phyloP scores from a whole-genome alignment of 176 grass and related monocot species.

The Musa beccarii region DNA sequence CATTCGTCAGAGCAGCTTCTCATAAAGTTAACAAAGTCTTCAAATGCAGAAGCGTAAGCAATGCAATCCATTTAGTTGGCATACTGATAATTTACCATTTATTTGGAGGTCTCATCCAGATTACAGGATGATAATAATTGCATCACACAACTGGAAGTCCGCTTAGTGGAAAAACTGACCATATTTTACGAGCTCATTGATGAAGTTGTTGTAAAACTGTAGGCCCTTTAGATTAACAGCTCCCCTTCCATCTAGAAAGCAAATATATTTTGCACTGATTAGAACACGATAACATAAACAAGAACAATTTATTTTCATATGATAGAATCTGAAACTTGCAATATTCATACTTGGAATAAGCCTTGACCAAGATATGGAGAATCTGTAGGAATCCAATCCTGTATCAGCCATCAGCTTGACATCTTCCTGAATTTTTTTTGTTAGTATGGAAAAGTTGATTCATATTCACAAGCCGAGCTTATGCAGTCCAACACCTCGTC shows the following conservation, averaged over 20 bases:
- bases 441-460: neutral
- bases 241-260: constrained; percentile 9
- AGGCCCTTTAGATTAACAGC: constrained; percentile 14
- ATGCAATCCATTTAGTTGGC: neutral
- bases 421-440: constrained; percentile 37
- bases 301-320: no score
- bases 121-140: neutral
- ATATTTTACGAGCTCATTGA: constrained; percentile 3
- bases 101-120: neutral
- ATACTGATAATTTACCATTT: neutral
- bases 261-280: neutral
- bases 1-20: no score
- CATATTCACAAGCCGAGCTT: neutral
- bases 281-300: no score
- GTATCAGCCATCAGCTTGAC: constrained; percentile 45
- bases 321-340: neutral
- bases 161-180: neutral
- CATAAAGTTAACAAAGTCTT: no score
- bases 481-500: no score
- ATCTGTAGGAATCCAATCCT: constrained; percentile 56
- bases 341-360: constrained; percentile 45
- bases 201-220: constrained; percentile 9
- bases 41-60: no score
- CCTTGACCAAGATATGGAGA: constrained; percentile 76
- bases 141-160: neutral